A percentile compares a stretch with the other conserved stretches of the same genome.
phyloP scores from a whole-genome alignment of 495 filamentous ascomycete species.

The Lophiostoma macrostomum region DNA sequence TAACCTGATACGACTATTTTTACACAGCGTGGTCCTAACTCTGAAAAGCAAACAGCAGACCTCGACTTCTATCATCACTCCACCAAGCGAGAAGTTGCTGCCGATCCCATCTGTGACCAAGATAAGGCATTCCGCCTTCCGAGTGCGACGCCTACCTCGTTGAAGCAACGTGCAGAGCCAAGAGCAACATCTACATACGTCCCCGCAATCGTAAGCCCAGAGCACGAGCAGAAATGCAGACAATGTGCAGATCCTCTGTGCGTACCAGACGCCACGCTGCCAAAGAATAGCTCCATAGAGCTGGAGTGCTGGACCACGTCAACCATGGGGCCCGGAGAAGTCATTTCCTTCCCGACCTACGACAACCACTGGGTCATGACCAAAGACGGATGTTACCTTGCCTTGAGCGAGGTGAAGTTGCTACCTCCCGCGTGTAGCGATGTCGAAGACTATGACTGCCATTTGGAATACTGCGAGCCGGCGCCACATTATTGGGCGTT shows the following conservation, averaged over 20 bases:
- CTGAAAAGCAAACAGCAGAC: no score
- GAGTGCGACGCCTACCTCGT: background rate
- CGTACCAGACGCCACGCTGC: background rate
- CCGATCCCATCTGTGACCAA: background rate
- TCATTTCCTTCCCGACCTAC: background rate
- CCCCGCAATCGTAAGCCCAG: background rate
- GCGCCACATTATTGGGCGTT: conserved; percentile 1
- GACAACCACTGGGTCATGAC: background rate
- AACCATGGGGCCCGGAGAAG: background rate
- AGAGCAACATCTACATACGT: no score
- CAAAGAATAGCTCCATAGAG: background rate
- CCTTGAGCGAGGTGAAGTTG: background rate
- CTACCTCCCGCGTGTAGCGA: background rate
- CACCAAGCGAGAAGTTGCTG: no score
- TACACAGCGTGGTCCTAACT: no score
- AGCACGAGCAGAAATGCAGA: background rate
- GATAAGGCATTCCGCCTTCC: background rate
- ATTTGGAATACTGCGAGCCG: conserved; percentile 4
- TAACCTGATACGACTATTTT: no score
- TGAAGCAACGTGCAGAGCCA: background rate
- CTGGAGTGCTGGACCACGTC: background rate
- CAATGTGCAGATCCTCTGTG: background rate
- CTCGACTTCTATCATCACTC: no score
- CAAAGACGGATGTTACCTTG: background rate
- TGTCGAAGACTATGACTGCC: background rate